Evolutionary conservation across 1,284 basidiomycete species (phyloP).

Genomic region (Chondrostereum purpureum): DNA sequence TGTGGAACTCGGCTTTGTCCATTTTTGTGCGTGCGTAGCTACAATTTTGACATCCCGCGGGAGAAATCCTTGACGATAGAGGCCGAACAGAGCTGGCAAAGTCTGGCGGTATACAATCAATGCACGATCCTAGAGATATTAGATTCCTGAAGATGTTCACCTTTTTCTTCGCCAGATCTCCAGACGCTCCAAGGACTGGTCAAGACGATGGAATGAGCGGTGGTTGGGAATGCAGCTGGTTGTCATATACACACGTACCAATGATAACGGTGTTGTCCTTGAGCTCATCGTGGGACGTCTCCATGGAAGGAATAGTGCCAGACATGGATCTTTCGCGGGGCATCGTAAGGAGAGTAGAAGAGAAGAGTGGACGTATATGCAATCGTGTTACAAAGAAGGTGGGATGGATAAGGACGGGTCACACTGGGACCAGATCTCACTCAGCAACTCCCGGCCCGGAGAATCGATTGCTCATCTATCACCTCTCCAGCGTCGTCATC

Average conservation of each 20-base stretch:
- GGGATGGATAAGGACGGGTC: slow-evolving; percentile 7
- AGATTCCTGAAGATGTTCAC: slow-evolving; percentile 35
- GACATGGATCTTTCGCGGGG: slow-evolving; percentile 51
- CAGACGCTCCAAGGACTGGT: slow-evolving; percentile 91
- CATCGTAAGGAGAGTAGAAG: slow-evolving; percentile 25
- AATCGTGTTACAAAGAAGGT: slow-evolving; percentile 1
- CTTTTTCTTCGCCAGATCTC: slow-evolving; percentile 99
- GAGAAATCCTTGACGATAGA: slow-evolving; percentile 76
- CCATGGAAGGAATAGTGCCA: slow-evolving; percentile 84
- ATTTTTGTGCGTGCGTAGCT: slow-evolving; percentile 94
- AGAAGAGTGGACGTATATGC: slow-evolving; percentile 6
- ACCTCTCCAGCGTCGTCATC: too few species aligned
- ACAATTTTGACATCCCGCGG: slow-evolving; percentile 84
- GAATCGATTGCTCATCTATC: background rate
- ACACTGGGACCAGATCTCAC: slow-evolving; percentile 9
- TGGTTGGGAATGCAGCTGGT: slow-evolving; percentile 10
- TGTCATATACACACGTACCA: slow-evolving; percentile 41
- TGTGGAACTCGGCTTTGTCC: slow-evolving; percentile 81
- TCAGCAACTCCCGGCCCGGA: background rate
- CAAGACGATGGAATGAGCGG: slow-evolving; percentile 10
- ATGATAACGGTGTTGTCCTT: slow-evolving; percentile 85
- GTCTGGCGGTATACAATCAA: slow-evolving; percentile 49
- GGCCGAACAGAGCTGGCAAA: slow-evolving; percentile 87
- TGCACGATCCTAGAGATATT: slow-evolving; percentile 7
- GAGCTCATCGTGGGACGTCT: slow-evolving; percentile 63